Base-by-base conservation (phyloP, 352 stramenopile genomes). In the Globisporangium emineosum region DNA sequence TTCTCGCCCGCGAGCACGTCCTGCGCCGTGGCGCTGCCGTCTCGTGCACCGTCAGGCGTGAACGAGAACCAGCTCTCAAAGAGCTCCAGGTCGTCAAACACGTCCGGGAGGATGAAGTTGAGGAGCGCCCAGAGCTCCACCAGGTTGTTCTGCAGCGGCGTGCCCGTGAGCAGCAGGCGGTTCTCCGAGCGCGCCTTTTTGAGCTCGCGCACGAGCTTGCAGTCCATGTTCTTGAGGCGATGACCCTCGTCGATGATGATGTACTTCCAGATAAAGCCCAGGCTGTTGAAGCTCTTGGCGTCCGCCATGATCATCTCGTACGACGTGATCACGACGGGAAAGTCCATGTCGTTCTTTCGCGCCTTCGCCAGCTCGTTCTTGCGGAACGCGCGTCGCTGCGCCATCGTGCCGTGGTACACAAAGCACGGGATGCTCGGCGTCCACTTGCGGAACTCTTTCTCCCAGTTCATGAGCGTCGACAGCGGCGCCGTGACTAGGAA, bases 31-130 rank as follows among this genome's bases (percentile, higher is more conserved):
- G 93, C 86, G 42, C 86, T 77, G 42, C 77, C 89, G 35, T 91
- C 85, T 3, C 56, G 65, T n/a, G 68, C 56, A 27, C 62, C 66
- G 66, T 98, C 90, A n/a, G 95, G 94, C 56, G 98, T 97, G 72
- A 99, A 98, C 50, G 93, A 97, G 77, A 99, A 99, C 96, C 96
- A 99, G 57, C 90, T 98, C 78, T 99, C 96, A 77, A 99, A 99
- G 8, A 97, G 95, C 65, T 99, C 94, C 9, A 98, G 79, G 45
- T 98, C 96, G 70, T 98, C 97, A 73, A 99, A 99, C 52, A 99
- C 96, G 49, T 97, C 81, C 0, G 97, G 97, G 33, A 99, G 71
- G 37, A 99, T 97, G 75, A 98, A 98, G 71, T 99, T 99, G 33
- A 99, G 83, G 60, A 99, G 75, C n/a, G 94, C 90, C 97, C 97